These are phyloP conservation scores for Trichosporon asahii DNA, from an alignment of 1,284 basidiomycete species.

Conservation along the genomic window DNA sequence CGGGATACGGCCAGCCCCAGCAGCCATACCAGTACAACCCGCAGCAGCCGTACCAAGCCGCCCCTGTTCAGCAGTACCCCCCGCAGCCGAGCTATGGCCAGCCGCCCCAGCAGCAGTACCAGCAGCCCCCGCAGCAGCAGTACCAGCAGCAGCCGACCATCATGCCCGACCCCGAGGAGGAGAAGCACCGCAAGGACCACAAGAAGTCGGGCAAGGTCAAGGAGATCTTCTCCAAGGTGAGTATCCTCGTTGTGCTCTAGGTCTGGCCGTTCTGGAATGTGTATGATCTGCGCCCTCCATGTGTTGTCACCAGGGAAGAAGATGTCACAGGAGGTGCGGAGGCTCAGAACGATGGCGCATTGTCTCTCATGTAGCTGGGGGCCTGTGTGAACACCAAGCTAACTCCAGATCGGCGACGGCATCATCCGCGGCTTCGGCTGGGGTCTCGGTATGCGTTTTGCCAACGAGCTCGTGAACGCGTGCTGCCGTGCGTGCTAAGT, in stretches of 20 bases:
- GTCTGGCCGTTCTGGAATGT: too few relatives aligned
- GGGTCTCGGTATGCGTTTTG: slow-evolving; percentile 16
- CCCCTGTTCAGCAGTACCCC: background rate
- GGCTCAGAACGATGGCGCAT: too few relatives aligned
- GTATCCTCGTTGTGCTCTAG: background rate
- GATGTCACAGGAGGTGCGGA: too few relatives aligned
- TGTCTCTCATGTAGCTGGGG: too few relatives aligned
- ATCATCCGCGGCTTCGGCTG: slow-evolving; percentile 16
- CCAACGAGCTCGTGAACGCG: slow-evolving; percentile 16
- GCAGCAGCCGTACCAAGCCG: slow-evolving; percentile 13
- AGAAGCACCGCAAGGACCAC: background rate
- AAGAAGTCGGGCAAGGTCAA: slow-evolving; percentile 9
- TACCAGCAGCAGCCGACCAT: slow-evolving; percentile 11
- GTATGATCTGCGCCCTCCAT: too few relatives aligned
- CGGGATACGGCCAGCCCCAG: background rate
- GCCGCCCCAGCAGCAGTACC: slow-evolving; percentile 13
- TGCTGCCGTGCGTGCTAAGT: slow-evolving; percentile 1
- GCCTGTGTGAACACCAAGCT: background rate
- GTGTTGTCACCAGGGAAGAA: too few relatives aligned
- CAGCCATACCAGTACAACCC: slow-evolving; percentile 11
- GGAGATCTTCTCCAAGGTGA: slow-evolving; percentile 12
- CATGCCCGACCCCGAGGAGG: slow-evolving; percentile 4
- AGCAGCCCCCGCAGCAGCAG: background rate
- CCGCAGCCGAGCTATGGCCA: background rate
- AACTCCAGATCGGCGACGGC: slow-evolving; percentile 13